Evolutionary conservation across 108 stramenopile species (phyloP).

Genomic region (Nitzschia inconspicua): DNA sequence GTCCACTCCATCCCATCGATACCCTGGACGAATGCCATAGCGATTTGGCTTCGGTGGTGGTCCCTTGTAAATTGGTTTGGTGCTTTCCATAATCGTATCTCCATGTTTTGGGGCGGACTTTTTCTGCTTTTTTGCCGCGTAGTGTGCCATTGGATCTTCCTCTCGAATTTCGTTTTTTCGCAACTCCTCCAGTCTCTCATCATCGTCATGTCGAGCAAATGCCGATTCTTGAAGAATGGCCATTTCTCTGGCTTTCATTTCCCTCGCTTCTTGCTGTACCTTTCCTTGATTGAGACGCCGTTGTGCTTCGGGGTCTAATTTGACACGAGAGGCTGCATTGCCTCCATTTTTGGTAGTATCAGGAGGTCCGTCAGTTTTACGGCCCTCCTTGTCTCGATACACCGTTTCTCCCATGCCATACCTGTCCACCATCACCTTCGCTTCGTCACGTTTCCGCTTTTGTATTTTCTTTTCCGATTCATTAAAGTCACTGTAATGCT

Average conservation of each 20-base stretch:
- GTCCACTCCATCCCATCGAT: slow-evolving; percentile 98
- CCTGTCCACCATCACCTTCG: slow-evolving; percentile 42
- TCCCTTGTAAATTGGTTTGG: slow-evolving; percentile 90
- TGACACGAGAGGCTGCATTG: not conserved
- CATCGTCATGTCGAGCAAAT: slow-evolving; percentile 79
- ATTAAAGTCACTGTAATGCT: slow-evolving; percentile 64
- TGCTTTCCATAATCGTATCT: not conserved
- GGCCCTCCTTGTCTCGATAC: slow-evolving; percentile 68
- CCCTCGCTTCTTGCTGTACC: slow-evolving; percentile 57
- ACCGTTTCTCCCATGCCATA: slow-evolving; percentile 74
- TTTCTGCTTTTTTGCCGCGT: slow-evolving; percentile 47
- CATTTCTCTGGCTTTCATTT: slow-evolving; percentile 32
- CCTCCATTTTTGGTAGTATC: not conserved
- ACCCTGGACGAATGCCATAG: slow-evolving; percentile 92
- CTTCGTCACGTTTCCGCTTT: slow-evolving; percentile 24
- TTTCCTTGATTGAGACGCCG: slow-evolving; percentile 46
- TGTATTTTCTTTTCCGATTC: slow-evolving; percentile 55
- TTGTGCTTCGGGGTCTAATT: slow-evolving; percentile 31
- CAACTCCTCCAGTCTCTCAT: slow-evolving; percentile 63
- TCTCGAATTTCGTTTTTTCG: slow-evolving; percentile 69
- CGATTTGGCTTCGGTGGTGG: slow-evolving; percentile 93
- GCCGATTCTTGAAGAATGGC: slow-evolving; percentile 48
- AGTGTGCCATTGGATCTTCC: slow-evolving; percentile 94
- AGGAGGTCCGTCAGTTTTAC: not conserved
- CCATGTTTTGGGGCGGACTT: slow-evolving; percentile 4